A percentile compares a stretch with the other conserved stretches of the same genome.
phyloP scores from a whole-genome alignment of 768 basidiomycete species.

The Leccinum barrowsii region DNA sequence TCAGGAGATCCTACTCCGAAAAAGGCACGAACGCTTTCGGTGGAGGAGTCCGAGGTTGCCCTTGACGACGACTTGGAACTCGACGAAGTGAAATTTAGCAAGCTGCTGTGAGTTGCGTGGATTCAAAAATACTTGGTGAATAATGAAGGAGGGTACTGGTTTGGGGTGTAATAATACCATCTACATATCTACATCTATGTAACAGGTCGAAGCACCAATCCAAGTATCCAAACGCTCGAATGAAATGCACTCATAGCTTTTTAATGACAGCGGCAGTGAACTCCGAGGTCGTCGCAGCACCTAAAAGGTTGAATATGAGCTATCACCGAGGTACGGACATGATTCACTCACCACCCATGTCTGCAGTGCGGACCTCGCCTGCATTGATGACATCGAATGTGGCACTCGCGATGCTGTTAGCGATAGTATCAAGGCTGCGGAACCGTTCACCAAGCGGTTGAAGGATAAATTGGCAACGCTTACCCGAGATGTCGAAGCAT shows the following conservation, averaged over 20 bases:
- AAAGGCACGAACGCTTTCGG: slow-evolving; percentile 35
- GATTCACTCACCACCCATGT: slow-evolving; percentile 80
- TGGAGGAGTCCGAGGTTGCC: slow-evolving; percentile 51
- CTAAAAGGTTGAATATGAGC: slow-evolving; percentile 35
- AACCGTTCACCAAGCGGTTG: slow-evolving; percentile 5
- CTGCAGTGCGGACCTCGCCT: slow-evolving; percentile 86
- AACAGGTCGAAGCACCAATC: slow-evolving; percentile 7
- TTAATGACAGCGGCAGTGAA: slow-evolving; percentile 92
- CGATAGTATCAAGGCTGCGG: slow-evolving; percentile 80
- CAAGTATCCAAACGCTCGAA: not conserved
- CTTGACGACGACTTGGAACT: slow-evolving; percentile 46
- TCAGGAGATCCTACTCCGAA: slow-evolving; percentile 36
- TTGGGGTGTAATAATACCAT: slow-evolving; percentile 11
- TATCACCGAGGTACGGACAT: not conserved
- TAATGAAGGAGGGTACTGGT: slow-evolving; percentile 17
- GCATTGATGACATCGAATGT: slow-evolving; percentile 91
- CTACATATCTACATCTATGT: slow-evolving; percentile 24
- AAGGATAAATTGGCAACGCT: slow-evolving; percentile 26
- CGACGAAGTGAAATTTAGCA: slow-evolving; percentile 39
- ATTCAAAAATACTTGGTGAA: not conserved
- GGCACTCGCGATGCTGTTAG: slow-evolving; percentile 88
- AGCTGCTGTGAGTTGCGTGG: slow-evolving; percentile 5
- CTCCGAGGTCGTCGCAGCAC: slow-evolving; percentile 88
- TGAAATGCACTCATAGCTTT: slow-evolving; percentile 46
- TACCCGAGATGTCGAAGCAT: slow-evolving; percentile 96